Evolutionary conservation across 129 eudicot species (phyloP).

Genomic region (Flaveria linearis): DNA sequence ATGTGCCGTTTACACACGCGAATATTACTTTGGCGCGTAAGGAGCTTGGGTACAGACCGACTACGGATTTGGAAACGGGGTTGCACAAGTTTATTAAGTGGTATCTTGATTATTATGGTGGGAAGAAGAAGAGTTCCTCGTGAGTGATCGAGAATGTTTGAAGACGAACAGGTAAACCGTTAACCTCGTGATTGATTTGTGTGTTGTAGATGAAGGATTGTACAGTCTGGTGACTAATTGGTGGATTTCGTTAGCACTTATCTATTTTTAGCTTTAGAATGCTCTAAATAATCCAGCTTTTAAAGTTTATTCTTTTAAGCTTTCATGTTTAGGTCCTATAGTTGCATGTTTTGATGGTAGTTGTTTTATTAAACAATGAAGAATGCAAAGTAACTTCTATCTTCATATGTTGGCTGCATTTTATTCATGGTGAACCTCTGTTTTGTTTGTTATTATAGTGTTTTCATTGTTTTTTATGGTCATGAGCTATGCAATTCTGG

Average conservation of each 20-base stretch:
- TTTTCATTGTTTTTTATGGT: background rate
- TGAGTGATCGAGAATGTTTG: constrained; percentile 13
- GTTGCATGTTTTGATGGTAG: constrained; percentile 10
- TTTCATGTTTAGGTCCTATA: background rate
- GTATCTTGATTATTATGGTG: constrained; percentile 51
- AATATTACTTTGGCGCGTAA: constrained; percentile 55
- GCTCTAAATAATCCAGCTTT: constrained; percentile 27
- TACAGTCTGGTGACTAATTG: constrained; percentile 35
- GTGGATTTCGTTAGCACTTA: constrained; percentile 20
- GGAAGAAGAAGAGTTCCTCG: constrained; percentile 55
- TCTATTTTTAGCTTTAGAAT: constrained; percentile 28
- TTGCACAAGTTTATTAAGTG: constrained; percentile 63
- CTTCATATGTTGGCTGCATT: constrained; percentile 10
- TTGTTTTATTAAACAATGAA: background rate
- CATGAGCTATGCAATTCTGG: background rate
- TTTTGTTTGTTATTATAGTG: background rate
- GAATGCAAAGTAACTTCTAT: background rate
- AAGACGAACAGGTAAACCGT: constrained; percentile 6
- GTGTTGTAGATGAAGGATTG: constrained; percentile 27
- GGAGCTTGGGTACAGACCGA: constrained; percentile 61
- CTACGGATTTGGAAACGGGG: constrained; percentile 59
- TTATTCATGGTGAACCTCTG: background rate
- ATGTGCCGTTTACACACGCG: constrained; percentile 59
- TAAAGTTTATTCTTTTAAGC: constrained; percentile 1
- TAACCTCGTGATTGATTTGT: constrained; percentile 23